These are phyloP conservation scores for Candida nonsorbophila DNA, from an alignment of 805 yeast species.

Conservation along the genomic window DNA sequence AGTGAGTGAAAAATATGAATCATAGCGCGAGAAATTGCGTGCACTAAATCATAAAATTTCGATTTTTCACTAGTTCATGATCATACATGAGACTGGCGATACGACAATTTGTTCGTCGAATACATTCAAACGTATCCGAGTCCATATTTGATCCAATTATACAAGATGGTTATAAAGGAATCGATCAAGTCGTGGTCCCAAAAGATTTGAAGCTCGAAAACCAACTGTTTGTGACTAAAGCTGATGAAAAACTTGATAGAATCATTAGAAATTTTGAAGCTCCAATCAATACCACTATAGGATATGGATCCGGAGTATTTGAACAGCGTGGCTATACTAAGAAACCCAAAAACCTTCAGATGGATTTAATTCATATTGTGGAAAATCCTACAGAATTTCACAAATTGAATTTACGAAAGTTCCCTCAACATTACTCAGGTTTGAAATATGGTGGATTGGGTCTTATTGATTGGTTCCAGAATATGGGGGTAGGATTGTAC, in stretches of 20 bases:
- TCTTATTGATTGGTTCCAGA: conserved; percentile 7
- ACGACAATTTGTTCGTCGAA: too few relatives aligned
- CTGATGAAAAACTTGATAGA: conserved; percentile 35
- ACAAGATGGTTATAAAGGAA: too few relatives aligned
- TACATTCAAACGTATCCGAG: too few relatives aligned
- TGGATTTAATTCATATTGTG: conserved; percentile 83
- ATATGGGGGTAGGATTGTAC: conserved; percentile 59
- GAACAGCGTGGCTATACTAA: conserved; percentile 47
- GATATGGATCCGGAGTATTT: conserved; percentile 94
- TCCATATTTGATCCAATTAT: too few relatives aligned
- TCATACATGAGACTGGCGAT: too few relatives aligned
- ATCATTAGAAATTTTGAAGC: conserved; percentile 50
- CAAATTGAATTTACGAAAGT: conserved; percentile 56
- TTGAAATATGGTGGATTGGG: conserved; percentile 56
- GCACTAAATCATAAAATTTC: too few relatives aligned
- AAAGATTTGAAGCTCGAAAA: conserved; percentile 50
- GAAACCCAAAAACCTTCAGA: conserved; percentile 47
- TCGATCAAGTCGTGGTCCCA: conserved; percentile 23
- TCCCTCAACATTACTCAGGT: conserved; percentile 75
- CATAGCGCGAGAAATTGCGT: too few relatives aligned
- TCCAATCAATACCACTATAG: conserved; percentile 34
- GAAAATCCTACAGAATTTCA: conserved; percentile 76
- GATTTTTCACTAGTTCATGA: too few relatives aligned
- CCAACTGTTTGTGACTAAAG: conserved; percentile 43
- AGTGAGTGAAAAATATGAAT: too few relatives aligned